Percentiles rank a stretch among this genome's conserved stretches.
Evolutionary conservation across 371 early-diverging fungal genomes (phyloP).

Genomic region (Umbelopsis sp.): DNA sequence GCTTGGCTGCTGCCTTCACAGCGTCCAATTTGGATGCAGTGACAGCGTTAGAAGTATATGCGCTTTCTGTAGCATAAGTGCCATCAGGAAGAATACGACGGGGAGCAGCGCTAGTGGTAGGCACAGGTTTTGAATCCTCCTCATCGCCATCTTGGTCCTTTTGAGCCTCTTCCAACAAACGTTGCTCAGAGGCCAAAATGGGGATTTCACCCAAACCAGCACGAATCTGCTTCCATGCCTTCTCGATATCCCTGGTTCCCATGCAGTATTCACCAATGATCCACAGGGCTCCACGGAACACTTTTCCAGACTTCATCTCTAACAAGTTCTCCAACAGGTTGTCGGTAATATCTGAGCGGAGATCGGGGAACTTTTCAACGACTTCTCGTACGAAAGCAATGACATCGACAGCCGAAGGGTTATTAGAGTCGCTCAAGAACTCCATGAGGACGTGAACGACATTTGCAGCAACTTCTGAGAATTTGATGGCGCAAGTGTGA

Average conservation of each 20-base stretch:
- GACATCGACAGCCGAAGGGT: conserved; percentile 93
- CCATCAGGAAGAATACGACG: conserved; percentile 94
- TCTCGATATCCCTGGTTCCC: conserved; percentile 76
- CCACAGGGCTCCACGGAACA: conserved; percentile 96
- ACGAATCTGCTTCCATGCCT: conserved; percentile 83
- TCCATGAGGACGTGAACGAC: conserved; percentile 95
- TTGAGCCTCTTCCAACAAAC: conserved; percentile 63
- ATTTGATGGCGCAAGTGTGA: conserved; percentile 93
- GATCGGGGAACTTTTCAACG: conserved; percentile 90
- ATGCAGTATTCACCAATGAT: conserved; percentile 94
- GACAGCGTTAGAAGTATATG: conserved; percentile 58
- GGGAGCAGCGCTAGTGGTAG: conserved; percentile 54
- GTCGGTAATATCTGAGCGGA: conserved; percentile 80
- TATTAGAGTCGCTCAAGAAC: conserved; percentile 88
- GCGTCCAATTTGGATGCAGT: conserved; percentile 59
- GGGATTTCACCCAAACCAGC: conserved; percentile 90
- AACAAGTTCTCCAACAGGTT: conserved; percentile 81
- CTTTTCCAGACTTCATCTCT: conserved; percentile 94
- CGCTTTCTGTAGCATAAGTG: conserved; percentile 95
- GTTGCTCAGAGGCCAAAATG: conserved; percentile 86
- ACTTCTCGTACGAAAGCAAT: conserved; percentile 96
- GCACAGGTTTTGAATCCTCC: conserved; percentile 34
- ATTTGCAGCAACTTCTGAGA: conserved; percentile 92
- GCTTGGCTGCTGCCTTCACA: conserved; percentile 71
- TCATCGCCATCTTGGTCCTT: conserved; percentile 47